Conservation (phyloP, 2,329 filamentous ascomycete genomes). For the Claviceps monticola region DNA sequence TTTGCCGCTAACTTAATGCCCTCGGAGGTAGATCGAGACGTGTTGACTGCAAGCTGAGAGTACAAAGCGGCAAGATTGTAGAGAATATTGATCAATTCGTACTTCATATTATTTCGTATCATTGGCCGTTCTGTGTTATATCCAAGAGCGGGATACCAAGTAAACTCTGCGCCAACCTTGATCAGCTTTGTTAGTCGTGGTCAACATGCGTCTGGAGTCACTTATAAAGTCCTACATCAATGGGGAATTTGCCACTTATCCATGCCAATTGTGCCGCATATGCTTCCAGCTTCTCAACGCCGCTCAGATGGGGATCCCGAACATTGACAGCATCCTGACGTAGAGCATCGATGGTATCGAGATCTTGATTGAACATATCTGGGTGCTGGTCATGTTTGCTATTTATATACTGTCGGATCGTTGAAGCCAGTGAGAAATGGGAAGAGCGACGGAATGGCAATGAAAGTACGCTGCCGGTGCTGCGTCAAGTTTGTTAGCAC, state of each 20-base stretch:
- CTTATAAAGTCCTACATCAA: slow-evolving; percentile 46
- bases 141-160: slow-evolving; percentile 87
- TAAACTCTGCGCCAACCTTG: slow-evolving; percentile 85
- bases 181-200: not conserved
- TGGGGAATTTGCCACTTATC: slow-evolving; percentile 89
- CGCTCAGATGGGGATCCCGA: slow-evolving; percentile 74
- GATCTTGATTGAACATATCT: slow-evolving; percentile 86
- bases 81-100: slow-evolving; percentile 83
- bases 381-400: slow-evolving; percentile 98
- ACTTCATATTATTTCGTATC: slow-evolving; percentile 51
- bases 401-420: slow-evolving; percentile 91
- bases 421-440: slow-evolving; percentile 61
- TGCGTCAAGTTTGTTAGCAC: slow-evolving; percentile 5
- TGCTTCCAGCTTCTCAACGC: slow-evolving; percentile 72
- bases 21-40: slow-evolving; percentile 64
- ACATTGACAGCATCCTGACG: slow-evolving; percentile 80
- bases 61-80: slow-evolving; percentile 92
- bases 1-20: slow-evolving; percentile 80
- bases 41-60: slow-evolving; percentile 74
- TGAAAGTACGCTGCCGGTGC: slow-evolving; percentile 48
- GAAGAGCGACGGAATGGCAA: slow-evolving; percentile 82
- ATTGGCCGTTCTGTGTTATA: slow-evolving; percentile 70
- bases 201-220: slow-evolving; percentile 3
- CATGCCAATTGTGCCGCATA: slow-evolving; percentile 90
- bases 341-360: slow-evolving; percentile 68